phyloP scores from a whole-genome alignment of 2,329 filamentous ascomycete genomes.

The Nemania diffusa region DNA sequence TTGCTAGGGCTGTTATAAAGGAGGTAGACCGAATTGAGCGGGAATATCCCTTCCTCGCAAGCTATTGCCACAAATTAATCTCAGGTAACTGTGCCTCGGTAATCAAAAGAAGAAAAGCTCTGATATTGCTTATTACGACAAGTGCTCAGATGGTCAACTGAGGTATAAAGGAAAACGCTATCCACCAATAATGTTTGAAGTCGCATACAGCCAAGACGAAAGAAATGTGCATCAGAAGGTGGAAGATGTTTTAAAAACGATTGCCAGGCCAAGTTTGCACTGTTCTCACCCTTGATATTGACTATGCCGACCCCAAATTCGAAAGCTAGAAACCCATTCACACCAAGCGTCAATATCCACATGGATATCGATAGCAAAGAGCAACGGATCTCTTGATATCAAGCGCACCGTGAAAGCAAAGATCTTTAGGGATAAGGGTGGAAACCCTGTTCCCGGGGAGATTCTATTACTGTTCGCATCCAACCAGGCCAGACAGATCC shows the following conservation, averaged over 20 bases:
- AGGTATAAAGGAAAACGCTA: background rate
- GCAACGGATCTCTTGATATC: background rate
- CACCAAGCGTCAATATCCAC: background rate
- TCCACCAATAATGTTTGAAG: background rate
- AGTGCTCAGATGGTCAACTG: background rate
- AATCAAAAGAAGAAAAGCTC: background rate
- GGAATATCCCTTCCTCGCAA: background rate
- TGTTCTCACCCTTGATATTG: background rate
- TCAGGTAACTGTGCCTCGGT: background rate
- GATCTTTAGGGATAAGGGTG: background rate
- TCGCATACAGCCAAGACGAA: slow-evolving; percentile 8
- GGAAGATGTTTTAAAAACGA: background rate
- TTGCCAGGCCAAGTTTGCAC: background rate
- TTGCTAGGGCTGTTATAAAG: background rate
- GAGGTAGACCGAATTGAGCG: background rate
- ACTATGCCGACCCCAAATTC: background rate
- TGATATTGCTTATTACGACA: background rate
- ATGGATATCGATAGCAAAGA: background rate
- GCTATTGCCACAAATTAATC: background rate
- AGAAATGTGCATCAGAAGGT: background rate
- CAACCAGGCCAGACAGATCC: too few species aligned
- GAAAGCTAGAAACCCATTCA: slow-evolving; percentile 3
- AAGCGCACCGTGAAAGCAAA: background rate
- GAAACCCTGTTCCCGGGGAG: background rate
- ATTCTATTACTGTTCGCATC: background rate